These are phyloP conservation scores for Trichoderma koningiopsis DNA, from an alignment of 2,329 filamentous ascomycete genomes.

Conservation along the genomic window DNA sequence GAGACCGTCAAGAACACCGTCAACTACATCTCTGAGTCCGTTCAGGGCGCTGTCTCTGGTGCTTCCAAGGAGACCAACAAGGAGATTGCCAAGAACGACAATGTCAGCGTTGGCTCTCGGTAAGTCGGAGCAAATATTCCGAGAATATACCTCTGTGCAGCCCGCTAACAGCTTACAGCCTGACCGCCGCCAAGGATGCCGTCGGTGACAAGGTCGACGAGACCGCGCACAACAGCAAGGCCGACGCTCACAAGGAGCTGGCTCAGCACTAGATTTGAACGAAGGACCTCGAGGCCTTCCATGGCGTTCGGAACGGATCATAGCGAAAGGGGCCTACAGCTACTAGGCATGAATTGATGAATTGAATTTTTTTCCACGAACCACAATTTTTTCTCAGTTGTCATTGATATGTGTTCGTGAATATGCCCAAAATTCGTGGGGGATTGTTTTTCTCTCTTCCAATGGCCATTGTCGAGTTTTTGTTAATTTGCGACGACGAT, in stretches of 20 bases:
- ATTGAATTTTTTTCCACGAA: not conserved
- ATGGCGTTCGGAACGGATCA: slow-evolving; percentile 9
- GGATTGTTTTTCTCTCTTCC: not conserved
- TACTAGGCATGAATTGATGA: slow-evolving; percentile 17
- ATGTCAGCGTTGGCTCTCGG: slow-evolving; percentile 57
- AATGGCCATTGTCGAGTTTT: too few relatives aligned
- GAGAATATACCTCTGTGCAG: not conserved
- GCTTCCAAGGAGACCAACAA: slow-evolving; percentile 73
- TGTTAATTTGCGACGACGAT: not conserved
- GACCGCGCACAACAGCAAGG: slow-evolving; percentile 45
- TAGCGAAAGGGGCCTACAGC: not conserved
- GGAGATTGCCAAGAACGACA: slow-evolving; percentile 64
- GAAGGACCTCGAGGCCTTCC: not conserved
- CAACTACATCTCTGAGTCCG: slow-evolving; percentile 70
- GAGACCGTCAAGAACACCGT: slow-evolving; percentile 60
- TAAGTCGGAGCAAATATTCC: slow-evolving; percentile 36
- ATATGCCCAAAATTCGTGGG: not conserved
- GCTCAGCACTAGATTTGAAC: slow-evolving; percentile 33
- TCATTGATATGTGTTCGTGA: not conserved
- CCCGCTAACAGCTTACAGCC: slow-evolving; percentile 41
- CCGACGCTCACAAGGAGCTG: slow-evolving; percentile 46
- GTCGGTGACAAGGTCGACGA: slow-evolving; percentile 52
- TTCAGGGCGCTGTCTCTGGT: slow-evolving; percentile 59
- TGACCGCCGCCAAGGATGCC: slow-evolving; percentile 52
- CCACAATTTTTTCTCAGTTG: not conserved